Base-by-base conservation (phyloP, 2,329 filamentous ascomycete species). In the Fusarium napiforme region DNA sequence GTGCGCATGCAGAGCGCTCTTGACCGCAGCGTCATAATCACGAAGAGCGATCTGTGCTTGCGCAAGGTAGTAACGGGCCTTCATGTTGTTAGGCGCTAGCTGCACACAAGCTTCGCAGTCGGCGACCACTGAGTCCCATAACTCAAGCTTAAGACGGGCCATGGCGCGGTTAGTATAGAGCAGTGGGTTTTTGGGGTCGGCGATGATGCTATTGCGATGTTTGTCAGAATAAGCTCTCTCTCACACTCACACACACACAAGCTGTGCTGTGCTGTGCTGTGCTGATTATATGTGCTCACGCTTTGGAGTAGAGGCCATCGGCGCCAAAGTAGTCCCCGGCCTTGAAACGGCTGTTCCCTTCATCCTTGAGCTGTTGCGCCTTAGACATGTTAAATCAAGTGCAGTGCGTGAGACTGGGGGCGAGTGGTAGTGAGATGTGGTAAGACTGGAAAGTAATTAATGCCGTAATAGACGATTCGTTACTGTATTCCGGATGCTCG, bases 101-200 rank as follows among this genome's bases (percentile, higher is more conserved):
- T 90, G 87, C 56, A 98, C 91, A 72, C 93, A 94, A 58, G 90
- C 86, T 60, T 92, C 83, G 79, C 95, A 96, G 82, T 98, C 95
- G 67, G 90, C 85, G 72, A 96, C 91, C 55, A 92, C 94, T 15
- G 87, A 90, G 36, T 93, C 88, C 89, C 92, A 97, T 76, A 90
- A 86, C 68, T 87, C 84, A 28, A 97, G 88, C 82, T 93, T 93
- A 66, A 96, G 86, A 45, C 95, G 90, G 7, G 93, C 91, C 83
- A 97, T 93, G 58, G 95, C 93, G 60, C 95, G 93, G 83, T 98
- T 98, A 43, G 94, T 96, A 83, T 95, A 98, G 57, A 97, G 88
- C 36, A 92, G 86, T 4, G 93, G 90, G 79, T 97, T 96, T 62
- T 86, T 88, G 8, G 93, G 88, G 82, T 97, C 93, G 79, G 91